Base-by-base conservation (phyloP, 768 basidiomycete species). In the Amanita muscaria region DNA sequence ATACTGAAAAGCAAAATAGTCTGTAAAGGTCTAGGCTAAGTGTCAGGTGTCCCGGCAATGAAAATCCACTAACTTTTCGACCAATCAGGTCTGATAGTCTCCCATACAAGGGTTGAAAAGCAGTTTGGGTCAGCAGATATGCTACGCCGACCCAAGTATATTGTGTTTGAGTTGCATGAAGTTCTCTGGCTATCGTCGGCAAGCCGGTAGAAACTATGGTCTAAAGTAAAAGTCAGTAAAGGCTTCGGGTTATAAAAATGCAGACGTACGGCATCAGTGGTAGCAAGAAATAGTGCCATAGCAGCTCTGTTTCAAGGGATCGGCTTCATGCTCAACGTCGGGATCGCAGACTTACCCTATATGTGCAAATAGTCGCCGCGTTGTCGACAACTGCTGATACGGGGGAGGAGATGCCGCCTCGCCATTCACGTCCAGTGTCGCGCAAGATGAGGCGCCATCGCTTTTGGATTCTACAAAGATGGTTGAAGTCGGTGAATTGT, bases 81-180 rank as follows among this genome's bases (percentile, higher is more conserved):
- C 88, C 88, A 42, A 83, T 64, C 33, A 89, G 71, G 62, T 89
- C 86, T 42, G 87, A 88, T 31, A 90, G 61, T 54, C 76, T 76
- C 42, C 84, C 88, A 56, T 88, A 90, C 19, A 91, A 63, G 23
- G 88, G 88, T 56, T 91, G 88, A 49, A 80, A 81, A 21, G 84
- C 85, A 1, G 88, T 90, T 55, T 90, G 88, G 1, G 87, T 87
- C 46, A 90, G 73, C 74, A 90, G 77, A 55, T 91, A 91, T 12
- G 84, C 73, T 24, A 88, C 82, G 14, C 80, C 83, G 40, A 91
- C 83, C 88, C 88, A 91, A 18, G 82, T 85, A 56, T 89, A 91
- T 56, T 88, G 78, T 42, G 66, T 73, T 46, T 79, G 73, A 24
- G 81, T 75, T 14, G 84, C 86, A 22, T 67, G 50, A 24, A 91